Percentiles rank a stretch among this genome's conserved stretches.
phyloP scores from a whole-genome alignment of 2,329 filamentous ascomycete species.

The Didymella glomerata region DNA sequence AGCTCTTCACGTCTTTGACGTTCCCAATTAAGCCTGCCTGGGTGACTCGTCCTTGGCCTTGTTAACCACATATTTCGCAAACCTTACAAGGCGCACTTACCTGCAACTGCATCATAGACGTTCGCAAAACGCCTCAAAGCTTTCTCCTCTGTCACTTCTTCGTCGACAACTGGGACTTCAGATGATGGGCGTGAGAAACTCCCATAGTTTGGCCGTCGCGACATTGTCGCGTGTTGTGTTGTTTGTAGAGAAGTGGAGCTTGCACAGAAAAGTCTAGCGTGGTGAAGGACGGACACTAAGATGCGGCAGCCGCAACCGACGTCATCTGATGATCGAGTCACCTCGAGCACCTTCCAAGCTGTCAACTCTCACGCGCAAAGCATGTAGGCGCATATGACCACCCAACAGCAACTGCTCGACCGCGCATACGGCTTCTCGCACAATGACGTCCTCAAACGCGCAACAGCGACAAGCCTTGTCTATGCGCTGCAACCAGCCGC shows the following conservation, averaged over 20 bases:
- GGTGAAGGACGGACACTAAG: constrained; percentile 16
- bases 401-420: constrained; percentile 70
- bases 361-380: constrained; percentile 31
- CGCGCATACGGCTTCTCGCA: constrained; percentile 72
- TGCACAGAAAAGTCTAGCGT: constrained; percentile 17
- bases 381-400: constrained; percentile 52
- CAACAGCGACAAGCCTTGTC: constrained; percentile 71
- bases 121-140: constrained; percentile 57
- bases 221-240: constrained; percentile 18
- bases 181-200: constrained; percentile 21
- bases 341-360: neutral
- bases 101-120: constrained; percentile 77
- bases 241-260: constrained; percentile 4
- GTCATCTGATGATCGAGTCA: constrained; percentile 25
- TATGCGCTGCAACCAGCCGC: constrained; percentile 73
- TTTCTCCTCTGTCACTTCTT: constrained; percentile 13
- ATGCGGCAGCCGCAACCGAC: constrained; percentile 16
- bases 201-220: constrained; percentile 10
- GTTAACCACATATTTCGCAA: constrained; percentile 11
- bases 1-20: constrained; percentile 51
- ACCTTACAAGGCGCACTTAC: constrained; percentile 49
- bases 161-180: constrained; percentile 26
- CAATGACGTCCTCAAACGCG: constrained; percentile 70
- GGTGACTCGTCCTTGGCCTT: constrained; percentile 26
- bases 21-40: constrained; percentile 53